Conservation (phyloP, 805 yeast genomes). For the Pichia eremophila region DNA sequence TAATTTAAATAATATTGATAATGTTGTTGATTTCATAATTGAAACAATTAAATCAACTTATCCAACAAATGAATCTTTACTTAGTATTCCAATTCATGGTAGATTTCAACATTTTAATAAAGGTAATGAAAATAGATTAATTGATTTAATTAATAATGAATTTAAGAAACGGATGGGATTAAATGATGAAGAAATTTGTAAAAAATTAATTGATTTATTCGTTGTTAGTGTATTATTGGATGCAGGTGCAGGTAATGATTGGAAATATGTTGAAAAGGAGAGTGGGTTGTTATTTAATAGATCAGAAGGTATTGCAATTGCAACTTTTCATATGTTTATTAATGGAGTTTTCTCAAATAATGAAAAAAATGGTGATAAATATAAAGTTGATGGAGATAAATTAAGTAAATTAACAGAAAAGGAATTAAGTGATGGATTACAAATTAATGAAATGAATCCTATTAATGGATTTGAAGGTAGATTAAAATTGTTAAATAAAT, state of each 20-base stretch:
- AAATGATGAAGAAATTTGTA: constrained; percentile 36
- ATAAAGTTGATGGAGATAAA: constrained; percentile 36
- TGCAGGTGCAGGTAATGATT: constrained; percentile 58
- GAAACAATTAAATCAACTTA: constrained; percentile 37
- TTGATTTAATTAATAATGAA: constrained; percentile 27
- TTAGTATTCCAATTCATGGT: constrained; percentile 54
- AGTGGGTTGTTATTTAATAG: constrained; percentile 28
- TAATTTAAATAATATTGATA: constrained; percentile 32
- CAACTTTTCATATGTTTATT: constrained; percentile 44
- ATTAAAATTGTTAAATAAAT: constrained; percentile 32
- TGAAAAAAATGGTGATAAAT: constrained; percentile 27
- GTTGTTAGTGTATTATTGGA: constrained; percentile 53
- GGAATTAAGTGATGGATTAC: constrained; percentile 35
- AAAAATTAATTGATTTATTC: constrained; percentile 46
- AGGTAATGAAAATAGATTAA: constrained; percentile 37
- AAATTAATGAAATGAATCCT: constrained; percentile 37
- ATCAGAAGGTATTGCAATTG: constrained; percentile 60
- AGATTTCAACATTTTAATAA: constrained; percentile 59
- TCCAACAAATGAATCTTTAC: constrained; percentile 30
- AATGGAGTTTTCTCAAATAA: constrained; percentile 33
- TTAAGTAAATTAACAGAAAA: constrained; percentile 29
- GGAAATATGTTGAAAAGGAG: constrained; percentile 38
- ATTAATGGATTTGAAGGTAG: constrained; percentile 50
- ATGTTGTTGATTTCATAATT: constrained; percentile 37
- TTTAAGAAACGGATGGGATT: constrained; percentile 23